A percentile compares a stretch with the other conserved stretches of the same genome.
Evolutionary conservation across 176 grass and related monocot genomes (phyloP).

Genomic region (Hsuehochloa calcarea): DNA sequence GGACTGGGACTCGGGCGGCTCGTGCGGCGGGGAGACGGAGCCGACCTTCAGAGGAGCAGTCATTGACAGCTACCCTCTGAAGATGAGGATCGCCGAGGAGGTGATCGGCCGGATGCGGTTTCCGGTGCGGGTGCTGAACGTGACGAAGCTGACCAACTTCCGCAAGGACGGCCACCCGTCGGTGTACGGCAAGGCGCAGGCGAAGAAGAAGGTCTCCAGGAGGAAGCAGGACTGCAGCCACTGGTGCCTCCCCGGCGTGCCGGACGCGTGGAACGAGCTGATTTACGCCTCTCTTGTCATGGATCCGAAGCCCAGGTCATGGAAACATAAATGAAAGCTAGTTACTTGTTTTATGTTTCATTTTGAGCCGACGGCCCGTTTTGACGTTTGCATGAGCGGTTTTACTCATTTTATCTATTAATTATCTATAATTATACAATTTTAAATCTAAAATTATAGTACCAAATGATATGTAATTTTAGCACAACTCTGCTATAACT

Average conservation of each 20-base stretch:
- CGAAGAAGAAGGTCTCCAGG: conserved; percentile 44
- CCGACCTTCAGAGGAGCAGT: conserved; percentile 54
- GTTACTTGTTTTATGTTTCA: not conserved
- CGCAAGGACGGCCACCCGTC: conserved; percentile 80
- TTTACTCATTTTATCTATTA: too few relatives aligned
- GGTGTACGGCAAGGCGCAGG: conserved; percentile 49
- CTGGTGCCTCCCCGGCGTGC: conserved; percentile 90
- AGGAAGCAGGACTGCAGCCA: conserved; percentile 94
- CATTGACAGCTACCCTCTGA: conserved; percentile 64
- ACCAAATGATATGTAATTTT: too few relatives aligned
- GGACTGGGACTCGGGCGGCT: conserved; percentile 89
- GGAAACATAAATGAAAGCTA: conserved; percentile 7
- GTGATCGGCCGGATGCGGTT: conserved; percentile 60
- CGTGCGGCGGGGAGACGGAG: conserved; percentile 77
- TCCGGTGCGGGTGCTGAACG: conserved; percentile 70
- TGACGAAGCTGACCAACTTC: conserved; percentile 80
- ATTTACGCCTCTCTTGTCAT: conserved; percentile 71
- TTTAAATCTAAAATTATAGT: too few relatives aligned
- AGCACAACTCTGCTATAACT: too few relatives aligned
- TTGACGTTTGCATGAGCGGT: not conserved
- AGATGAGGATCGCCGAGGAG: conserved; percentile 79
- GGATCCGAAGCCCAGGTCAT: not conserved
- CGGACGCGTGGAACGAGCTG: conserved; percentile 91
- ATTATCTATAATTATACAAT: too few relatives aligned
- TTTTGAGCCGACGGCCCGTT: not conserved